These are phyloP conservation scores for Porodaedalea pini DNA, from an alignment of 1,284 basidiomycete genomes.

Conservation along the genomic window DNA sequence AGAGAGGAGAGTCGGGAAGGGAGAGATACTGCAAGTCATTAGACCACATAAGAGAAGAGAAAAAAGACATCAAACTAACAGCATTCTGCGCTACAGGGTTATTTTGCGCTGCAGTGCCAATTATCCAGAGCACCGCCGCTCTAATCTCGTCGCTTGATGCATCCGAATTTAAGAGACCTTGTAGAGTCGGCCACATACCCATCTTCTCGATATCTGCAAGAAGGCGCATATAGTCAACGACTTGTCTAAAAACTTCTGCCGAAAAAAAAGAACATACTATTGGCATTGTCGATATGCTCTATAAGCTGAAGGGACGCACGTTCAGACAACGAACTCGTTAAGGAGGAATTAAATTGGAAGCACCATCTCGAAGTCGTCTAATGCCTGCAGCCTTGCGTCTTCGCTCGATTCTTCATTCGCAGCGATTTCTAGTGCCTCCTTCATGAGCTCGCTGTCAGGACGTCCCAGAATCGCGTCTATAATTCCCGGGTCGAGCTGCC, in stretches of 20 bases:
- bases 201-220: slow-evolving; percentile 74
- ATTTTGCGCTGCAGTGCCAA: slow-evolving; percentile 94
- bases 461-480: slow-evolving; percentile 87
- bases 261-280: slow-evolving; percentile 53
- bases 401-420: slow-evolving; percentile 59
- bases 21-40: slow-evolving; percentile 58
- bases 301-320: no score
- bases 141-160: slow-evolving; percentile 61
- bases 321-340: no score
- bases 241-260: neutral
- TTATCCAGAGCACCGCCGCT: slow-evolving; percentile 82
- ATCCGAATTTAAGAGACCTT: slow-evolving; percentile 58
- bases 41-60: slow-evolving; percentile 4
- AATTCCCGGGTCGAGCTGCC: slow-evolving; percentile 69
- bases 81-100: slow-evolving; percentile 87
- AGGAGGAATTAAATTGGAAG: slow-evolving; percentile 23
- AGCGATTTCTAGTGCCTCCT: slow-evolving; percentile 76
- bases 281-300: slow-evolving; percentile 95
- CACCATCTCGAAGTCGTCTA: slow-evolving; percentile 97
- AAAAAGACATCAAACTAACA: slow-evolving; percentile 45
- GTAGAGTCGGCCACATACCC: slow-evolving; percentile 83
- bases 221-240: neutral
- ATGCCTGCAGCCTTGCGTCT: slow-evolving; percentile 69
- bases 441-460: slow-evolving; percentile 83
- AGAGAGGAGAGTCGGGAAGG: slow-evolving; percentile 55